Conservation (phyloP, 129 eudicot species). For the Calendula officinalis region DNA sequence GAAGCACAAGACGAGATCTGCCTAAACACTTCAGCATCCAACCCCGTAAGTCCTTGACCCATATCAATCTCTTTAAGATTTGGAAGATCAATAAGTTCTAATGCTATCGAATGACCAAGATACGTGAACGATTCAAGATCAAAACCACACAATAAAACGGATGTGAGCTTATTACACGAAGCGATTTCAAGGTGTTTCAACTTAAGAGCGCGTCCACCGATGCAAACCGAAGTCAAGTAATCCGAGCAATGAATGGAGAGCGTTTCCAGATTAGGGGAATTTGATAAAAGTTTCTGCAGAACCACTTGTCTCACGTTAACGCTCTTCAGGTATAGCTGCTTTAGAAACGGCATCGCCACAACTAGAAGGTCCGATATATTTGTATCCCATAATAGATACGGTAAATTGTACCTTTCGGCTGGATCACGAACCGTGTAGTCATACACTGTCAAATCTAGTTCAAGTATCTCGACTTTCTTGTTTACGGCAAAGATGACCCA, state of each 20-base stretch:
- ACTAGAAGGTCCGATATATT: neutral
- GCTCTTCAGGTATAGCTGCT: slow-evolving; percentile 29
- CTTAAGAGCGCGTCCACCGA: neutral
- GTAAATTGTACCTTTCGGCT: neutral
- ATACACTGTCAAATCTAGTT: neutral
- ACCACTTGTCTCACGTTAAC: slow-evolving; percentile 24
- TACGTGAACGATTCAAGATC: slow-evolving; percentile 41
- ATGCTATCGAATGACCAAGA: slow-evolving; percentile 27
- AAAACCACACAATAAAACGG: slow-evolving; percentile 22
- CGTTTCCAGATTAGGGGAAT: neutral
- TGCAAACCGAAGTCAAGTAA: neutral
- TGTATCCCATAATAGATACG: neutral
- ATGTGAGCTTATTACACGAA: slow-evolving; percentile 10
- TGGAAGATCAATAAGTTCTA: slow-evolving; percentile 29
- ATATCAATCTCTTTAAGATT: slow-evolving; percentile 31
- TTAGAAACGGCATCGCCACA: slow-evolving; percentile 14
- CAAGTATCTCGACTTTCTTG: slow-evolving; percentile 17
- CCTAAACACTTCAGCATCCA: neutral
- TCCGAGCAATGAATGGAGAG: neutral
- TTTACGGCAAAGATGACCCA: slow-evolving; percentile 1
- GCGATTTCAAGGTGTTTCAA: neutral
- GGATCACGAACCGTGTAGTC: too few relatives aligned
- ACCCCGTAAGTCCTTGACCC: neutral
- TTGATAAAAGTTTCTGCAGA: neutral
- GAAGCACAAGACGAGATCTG: slow-evolving; percentile 26